phyloP scores from a whole-genome alignment of 176 grass and related monocot species.

The Zizania latifolia region DNA sequence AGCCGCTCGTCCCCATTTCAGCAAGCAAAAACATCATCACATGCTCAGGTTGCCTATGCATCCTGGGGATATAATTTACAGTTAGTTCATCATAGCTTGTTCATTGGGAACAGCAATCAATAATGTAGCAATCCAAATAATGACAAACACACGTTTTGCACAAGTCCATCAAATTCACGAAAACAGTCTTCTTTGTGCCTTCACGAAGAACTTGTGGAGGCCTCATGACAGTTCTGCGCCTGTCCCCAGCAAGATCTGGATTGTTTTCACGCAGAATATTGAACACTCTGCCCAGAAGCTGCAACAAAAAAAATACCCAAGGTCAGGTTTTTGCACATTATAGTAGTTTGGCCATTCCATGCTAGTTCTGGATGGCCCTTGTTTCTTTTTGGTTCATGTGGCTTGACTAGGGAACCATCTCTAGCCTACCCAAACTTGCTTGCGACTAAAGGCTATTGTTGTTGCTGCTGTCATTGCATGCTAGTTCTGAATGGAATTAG shows the following conservation, averaged over 20 bases:
- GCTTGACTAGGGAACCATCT: too few species aligned
- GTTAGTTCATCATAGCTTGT: not conserved
- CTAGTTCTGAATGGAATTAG: not conserved
- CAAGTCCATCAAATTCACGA: conserved; percentile 90
- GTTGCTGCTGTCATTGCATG: too few species aligned
- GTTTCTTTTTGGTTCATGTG: too few species aligned
- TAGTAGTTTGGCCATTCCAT: not conserved
- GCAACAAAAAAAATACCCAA: not conserved
- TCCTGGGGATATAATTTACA: conserved; percentile 41
- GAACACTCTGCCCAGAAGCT: conserved; percentile 80
- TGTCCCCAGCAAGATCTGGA: conserved; percentile 72
- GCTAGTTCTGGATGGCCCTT: not conserved
- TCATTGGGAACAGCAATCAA: not conserved
- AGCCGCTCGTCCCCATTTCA: conserved; percentile 82
- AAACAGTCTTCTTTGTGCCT: conserved; percentile 87
- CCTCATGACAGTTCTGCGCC: conserved; percentile 66
- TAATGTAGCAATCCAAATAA: not conserved
- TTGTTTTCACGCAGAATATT: conserved; percentile 75
- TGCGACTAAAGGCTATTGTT: too few species aligned
- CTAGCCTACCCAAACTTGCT: not conserved
- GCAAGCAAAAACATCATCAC: conserved; percentile 87
- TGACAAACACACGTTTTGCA: conserved; percentile 49
- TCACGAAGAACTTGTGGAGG: conserved; percentile 79
- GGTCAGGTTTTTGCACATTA: not conserved
- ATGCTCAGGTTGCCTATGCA: conserved; percentile 90